phyloP scores from a whole-genome alignment of 2,329 filamentous ascomycete species.

The Colletotrichum gloeosporioides region DNA sequence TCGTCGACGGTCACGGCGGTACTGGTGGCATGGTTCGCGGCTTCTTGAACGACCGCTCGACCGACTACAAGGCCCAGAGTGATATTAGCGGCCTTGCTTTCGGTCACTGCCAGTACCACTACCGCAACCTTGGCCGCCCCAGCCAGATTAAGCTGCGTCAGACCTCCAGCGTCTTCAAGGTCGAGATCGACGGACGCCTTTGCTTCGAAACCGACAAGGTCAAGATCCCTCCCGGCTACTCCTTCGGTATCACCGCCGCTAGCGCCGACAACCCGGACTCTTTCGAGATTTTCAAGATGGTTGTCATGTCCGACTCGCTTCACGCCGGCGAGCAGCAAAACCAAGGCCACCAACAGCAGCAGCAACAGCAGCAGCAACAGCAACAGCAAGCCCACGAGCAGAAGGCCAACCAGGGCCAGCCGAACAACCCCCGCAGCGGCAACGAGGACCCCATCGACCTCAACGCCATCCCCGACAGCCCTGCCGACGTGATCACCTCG shows the following conservation, averaged over 20 bases:
- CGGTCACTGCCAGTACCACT: conserved; percentile 88
- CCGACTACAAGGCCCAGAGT: conserved; percentile 77
- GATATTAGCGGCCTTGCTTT: conserved; percentile 88
- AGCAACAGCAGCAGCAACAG: conserved; percentile 38
- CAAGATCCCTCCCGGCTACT: conserved; percentile 78
- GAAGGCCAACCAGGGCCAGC: conserved; percentile 28
- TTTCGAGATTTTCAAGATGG: conserved; percentile 90
- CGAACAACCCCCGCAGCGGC: conserved; percentile 28
- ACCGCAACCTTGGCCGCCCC: conserved; percentile 88
- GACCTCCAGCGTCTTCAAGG: conserved; percentile 69
- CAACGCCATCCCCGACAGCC: conserved; percentile 50
- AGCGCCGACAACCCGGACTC: conserved; percentile 93
- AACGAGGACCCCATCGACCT: conserved; percentile 38
- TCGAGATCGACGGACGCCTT: conserved; percentile 77
- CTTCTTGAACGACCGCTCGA: conserved; percentile 90
- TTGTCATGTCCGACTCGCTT: conserved; percentile 66
- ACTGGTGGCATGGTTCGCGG: conserved; percentile 81
- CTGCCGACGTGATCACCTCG: conserved; percentile 51
- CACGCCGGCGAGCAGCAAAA: conserved; percentile 31
- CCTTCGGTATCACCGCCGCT: conserved; percentile 85
- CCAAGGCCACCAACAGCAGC: conserved; percentile 26
- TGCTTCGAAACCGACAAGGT: conserved; percentile 89
- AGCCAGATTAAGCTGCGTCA: conserved; percentile 79
- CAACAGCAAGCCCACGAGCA: conserved; percentile 35
- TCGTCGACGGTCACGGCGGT: conserved; percentile 84